Base-by-base conservation (phyloP, 2,329 filamentous ascomycete genomes). In the Plectosphaerella sp. region DNA sequence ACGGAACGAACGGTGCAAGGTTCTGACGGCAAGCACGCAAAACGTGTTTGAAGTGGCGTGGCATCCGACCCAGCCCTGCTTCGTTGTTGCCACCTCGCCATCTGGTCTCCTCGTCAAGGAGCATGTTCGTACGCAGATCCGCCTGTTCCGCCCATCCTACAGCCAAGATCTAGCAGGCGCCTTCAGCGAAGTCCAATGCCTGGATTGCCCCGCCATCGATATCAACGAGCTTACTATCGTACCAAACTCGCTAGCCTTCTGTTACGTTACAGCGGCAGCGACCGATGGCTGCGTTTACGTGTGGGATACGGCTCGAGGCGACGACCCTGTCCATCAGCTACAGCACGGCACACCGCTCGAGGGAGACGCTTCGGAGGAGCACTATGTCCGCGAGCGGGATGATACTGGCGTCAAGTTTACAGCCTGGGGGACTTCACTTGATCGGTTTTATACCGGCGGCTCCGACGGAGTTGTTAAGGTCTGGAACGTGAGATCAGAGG, bases 41-140 rank as follows among this genome's bases (percentile, higher is more conserved):
- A 86, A 87, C 52, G 80, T 86, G 2, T 87, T 87, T 45, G 83
- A 87, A 59, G 78, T 86, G 2, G 68, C 75, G 0, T 87, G 83
- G 83, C 83, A 87, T 59, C 83, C 83, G 0, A 72, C 61, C 0
- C 68, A 78, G 45, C 66, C 71, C 3, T 70, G 72, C 20, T 86
- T 86, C 57, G 67, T 82, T 5, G 80, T 75, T 4, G 83, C 82
- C 2, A 85, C 81, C 0, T 79, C 82, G 0, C 79, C 80, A 0
- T 70, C 67, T 9, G 74, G 74, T 12, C 64, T 69, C n/a, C 70
- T 72, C 35, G 61, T 72, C 4, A 73, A 79, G 25, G 64, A 73
- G 20, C 59, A 70, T 5, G 68, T 78, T 8, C 69, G 69, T 22
- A 86, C 82, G 0, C 83, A 86, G 61, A 72, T 86, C 16, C 77